Conservation (phyloP, 805 yeast genomes). For the Nakazawaea ambrosiae region DNA sequence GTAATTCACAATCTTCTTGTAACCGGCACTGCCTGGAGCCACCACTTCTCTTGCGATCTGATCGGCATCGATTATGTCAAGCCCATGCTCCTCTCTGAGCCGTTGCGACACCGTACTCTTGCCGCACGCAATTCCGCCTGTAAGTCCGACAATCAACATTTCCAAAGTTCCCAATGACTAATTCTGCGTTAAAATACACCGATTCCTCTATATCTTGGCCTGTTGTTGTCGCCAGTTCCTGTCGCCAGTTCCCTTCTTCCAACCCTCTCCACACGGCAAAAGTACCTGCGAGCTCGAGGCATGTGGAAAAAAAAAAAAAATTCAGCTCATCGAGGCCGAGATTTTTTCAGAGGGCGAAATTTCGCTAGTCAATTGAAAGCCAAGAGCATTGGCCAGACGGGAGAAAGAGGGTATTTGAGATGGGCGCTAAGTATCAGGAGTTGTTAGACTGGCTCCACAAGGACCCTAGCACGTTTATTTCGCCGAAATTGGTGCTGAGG, state of each 20-base stretch:
- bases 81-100: constrained; percentile 40
- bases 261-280: neutral
- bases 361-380: no score
- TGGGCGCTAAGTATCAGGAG: neutral
- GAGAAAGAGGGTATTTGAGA: neutral
- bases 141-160: constrained; percentile 90
- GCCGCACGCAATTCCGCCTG: constrained; percentile 98
- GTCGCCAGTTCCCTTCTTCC: no score
- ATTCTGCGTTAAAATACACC: no score
- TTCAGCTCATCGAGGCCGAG: neutral
- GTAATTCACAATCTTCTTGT: constrained; percentile 51
- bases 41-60: constrained; percentile 81
- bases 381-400: no score
- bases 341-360: no score
- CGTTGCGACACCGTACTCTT: constrained; percentile 79
- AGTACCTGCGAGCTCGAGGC: neutral
- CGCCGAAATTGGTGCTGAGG: constrained; percentile 32
- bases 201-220: no score
- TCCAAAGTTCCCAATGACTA: neutral
- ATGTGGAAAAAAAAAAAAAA: neutral
- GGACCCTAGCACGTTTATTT: constrained; percentile 22
- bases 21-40: constrained; percentile 70
- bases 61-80: constrained; percentile 85
- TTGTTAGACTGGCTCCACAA: constrained; percentile 24
- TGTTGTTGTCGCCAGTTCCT: no score